These are phyloP conservation scores for Phialophora chinensis DNA, from an alignment of 2,329 filamentous ascomycete genomes.

Conservation along the genomic window DNA sequence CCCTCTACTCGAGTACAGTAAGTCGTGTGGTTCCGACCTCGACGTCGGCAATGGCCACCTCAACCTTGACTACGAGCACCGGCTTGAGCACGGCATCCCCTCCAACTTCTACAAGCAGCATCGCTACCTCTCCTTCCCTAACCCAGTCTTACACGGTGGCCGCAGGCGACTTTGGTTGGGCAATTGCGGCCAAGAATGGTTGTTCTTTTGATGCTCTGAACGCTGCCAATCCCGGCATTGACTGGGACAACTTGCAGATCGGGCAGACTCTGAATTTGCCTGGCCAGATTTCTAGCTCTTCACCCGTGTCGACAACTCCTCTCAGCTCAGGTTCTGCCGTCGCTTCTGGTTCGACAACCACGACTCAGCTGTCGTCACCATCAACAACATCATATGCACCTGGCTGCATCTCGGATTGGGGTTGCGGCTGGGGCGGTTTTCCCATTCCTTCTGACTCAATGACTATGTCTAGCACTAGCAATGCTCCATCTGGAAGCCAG, in stretches of 20 bases:
- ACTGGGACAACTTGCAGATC: slow-evolving; percentile 33
- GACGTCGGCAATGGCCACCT: slow-evolving; percentile 15
- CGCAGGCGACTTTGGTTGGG: slow-evolving; percentile 31
- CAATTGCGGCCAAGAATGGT: slow-evolving; percentile 30
- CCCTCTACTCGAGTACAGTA: not conserved
- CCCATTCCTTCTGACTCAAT: not conserved
- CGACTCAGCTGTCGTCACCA: not conserved
- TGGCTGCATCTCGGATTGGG: not conserved
- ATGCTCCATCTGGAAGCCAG: slow-evolving; percentile 1
- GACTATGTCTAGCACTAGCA: not conserved
- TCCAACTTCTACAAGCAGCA: slow-evolving; percentile 1
- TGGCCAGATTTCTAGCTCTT: slow-evolving; percentile 13
- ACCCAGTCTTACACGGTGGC: slow-evolving; percentile 27
- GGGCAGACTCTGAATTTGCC: slow-evolving; percentile 33
- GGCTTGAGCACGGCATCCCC: not conserved
- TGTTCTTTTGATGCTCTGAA: slow-evolving; percentile 32
- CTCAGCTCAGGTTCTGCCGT: not conserved
- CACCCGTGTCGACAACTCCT: not conserved
- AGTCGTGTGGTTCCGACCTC: not conserved
- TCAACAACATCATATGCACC: slow-evolving; percentile 7
- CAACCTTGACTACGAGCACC: slow-evolving; percentile 6
- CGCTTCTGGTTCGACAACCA: not conserved
- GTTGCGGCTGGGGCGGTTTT: not conserved
- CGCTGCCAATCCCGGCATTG: slow-evolving; percentile 30
- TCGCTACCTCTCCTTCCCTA: slow-evolving; percentile 18